Evolutionary conservation across 2,329 filamentous ascomycete genomes (phyloP), one percentile per base, ranked within the genome.

Genomic region (Paracoccidioides lutzii): DNA sequence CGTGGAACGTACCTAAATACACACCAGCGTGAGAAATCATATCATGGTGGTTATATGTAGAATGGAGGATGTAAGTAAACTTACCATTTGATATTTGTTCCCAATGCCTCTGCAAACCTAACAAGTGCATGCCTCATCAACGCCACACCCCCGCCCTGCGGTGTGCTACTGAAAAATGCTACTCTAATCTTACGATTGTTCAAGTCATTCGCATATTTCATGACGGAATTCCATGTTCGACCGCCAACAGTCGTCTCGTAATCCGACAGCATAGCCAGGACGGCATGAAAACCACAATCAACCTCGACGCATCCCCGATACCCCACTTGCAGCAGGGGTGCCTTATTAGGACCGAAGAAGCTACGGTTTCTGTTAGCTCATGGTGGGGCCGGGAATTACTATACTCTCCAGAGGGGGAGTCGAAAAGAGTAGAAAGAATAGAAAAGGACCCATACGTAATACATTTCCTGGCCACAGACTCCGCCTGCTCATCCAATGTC

Each of bases 101-200:
- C 84, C 46, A 88, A 66, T 3, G 82, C 73, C 55, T 81, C 78
- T 32, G 84, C 78, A 64, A 90, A 86, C 53, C 88, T 79, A 49
- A 90, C 80, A 35, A 91, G 71, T 9, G 87, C 85, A 67, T 91
- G 87, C 32, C 87, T 78, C 87, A 91, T 91, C 52, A 90, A 74
- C 4, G 87, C 87, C 7, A 91, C 87, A 44, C 87, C 87, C 52
- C 87, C 87, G n/a, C 87, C 87, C 65, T 90, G 87, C 1, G 87
- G 87, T 0, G 87, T 90, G 54, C 82, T 81, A 66, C 84, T 89
- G 75, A 90, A 90, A 71, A 89, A 90, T 1, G 85, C 86, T 62
- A 90, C 77, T 65, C 82, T 85, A 58, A 80, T 78, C 56, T 84
- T 82, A 52, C 81, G 78, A 56, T 76, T 66, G 60, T 83, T 84